Evolutionary conservation across 2,329 filamentous ascomycete species (phyloP).

Genomic region (Aureobasidium mangrovei): DNA sequence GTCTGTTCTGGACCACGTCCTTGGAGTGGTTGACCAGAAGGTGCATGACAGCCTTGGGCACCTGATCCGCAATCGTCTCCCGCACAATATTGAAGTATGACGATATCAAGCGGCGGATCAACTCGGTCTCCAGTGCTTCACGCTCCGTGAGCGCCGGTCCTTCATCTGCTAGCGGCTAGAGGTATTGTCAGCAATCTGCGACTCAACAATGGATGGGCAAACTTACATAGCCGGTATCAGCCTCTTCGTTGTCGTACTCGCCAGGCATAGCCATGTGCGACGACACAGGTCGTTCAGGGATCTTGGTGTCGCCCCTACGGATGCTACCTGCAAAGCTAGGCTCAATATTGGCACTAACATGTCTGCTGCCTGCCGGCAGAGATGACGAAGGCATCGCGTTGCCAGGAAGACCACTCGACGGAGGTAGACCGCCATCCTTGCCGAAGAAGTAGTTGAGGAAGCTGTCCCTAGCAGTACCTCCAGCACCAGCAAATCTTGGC

Average conservation of each 20-base stretch:
- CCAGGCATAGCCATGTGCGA: slow-evolving; percentile 21
- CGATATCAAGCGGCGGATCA: slow-evolving; percentile 91
- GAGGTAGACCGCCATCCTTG: slow-evolving; percentile 64
- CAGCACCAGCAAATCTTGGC: slow-evolving; percentile 47
- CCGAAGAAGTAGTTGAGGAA: slow-evolving; percentile 99
- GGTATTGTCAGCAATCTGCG: slow-evolving; percentile 38
- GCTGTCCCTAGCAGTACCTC: slow-evolving; percentile 68
- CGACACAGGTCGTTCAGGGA: slow-evolving; percentile 30
- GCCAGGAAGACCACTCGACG: background rate
- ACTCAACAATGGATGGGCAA: background rate
- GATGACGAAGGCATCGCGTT: slow-evolving; percentile 20
- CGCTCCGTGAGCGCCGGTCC: slow-evolving; percentile 89
- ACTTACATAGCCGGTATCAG: slow-evolving; percentile 53
- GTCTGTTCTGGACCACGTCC: slow-evolving; percentile 91
- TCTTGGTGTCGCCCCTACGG: slow-evolving; percentile 56
- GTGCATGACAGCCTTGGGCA: slow-evolving; percentile 98
- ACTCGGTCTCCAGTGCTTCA: slow-evolving; percentile 93
- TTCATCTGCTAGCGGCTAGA: slow-evolving; percentile 36
- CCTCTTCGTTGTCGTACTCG: slow-evolving; percentile 30
- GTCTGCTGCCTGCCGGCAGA: slow-evolving; percentile 43
- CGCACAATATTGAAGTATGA: slow-evolving; percentile 99
- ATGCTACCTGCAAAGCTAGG: slow-evolving; percentile 78
- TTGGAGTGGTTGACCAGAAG: slow-evolving; percentile 97
- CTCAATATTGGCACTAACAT: slow-evolving; percentile 71
- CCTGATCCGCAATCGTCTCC: slow-evolving; percentile 96